Percentiles rank a stretch among this genome's conserved stretches.
Evolutionary conservation across 805 yeast genomes (phyloP).

Genomic region (Yamadazyma philogaea): DNA sequence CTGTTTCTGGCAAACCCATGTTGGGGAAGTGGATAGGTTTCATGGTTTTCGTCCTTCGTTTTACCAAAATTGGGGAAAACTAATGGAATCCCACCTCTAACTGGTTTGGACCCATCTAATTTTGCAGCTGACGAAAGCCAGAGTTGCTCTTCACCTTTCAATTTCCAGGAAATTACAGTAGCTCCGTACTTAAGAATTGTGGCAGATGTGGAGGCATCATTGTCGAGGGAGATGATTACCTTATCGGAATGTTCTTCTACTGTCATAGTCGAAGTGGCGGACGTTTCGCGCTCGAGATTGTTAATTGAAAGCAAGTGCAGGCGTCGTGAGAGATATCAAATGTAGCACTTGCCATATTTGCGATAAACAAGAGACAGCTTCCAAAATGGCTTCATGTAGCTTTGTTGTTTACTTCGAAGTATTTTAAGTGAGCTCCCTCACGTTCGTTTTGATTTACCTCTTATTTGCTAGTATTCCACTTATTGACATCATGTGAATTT

Average conservation of each 20-base stretch:
- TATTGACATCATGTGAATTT: too few species aligned
- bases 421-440: too few species aligned
- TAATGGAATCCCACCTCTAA: conserved; percentile 95
- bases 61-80: conserved; percentile 95
- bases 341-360: too few species aligned
- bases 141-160: conserved; percentile 71
- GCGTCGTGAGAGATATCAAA: background rate
- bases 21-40: conserved; percentile 75
- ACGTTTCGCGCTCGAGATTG: conserved; percentile 1
- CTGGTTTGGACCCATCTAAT: conserved; percentile 89
- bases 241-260: conserved; percentile 63
- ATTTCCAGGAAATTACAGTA: conserved; percentile 75
- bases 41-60: conserved; percentile 45
- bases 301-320: background rate
- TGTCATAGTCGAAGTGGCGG: conserved; percentile 36
- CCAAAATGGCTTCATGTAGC: too few species aligned
- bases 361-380: too few species aligned
- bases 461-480: too few species aligned
- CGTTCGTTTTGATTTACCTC: too few species aligned
- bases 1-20: conserved; percentile 95
- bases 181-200: conserved; percentile 85
- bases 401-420: too few species aligned
- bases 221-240: conserved; percentile 59
- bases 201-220: conserved; percentile 51
- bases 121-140: conserved; percentile 80